Evolutionary conservation across 306 rosid genomes (phyloP).

Genomic region (Cicer cuneatum): DNA sequence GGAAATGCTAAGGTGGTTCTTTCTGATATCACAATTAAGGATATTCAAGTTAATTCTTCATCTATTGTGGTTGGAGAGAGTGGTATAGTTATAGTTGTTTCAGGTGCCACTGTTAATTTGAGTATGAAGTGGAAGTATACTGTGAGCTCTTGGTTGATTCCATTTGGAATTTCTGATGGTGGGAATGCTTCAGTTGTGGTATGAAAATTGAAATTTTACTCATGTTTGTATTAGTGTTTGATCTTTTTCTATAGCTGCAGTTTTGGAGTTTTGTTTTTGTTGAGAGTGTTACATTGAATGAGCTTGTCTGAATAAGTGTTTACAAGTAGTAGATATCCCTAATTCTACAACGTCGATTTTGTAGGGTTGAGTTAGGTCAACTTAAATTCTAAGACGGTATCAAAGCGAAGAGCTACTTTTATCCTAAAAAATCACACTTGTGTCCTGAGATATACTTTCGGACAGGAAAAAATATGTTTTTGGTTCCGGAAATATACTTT

Average conservation of each 20-base stretch:
- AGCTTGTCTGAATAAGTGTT: no score
- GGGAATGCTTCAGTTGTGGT: constrained; percentile 89
- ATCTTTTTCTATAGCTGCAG: constrained; percentile 1
- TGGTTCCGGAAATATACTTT: no score
- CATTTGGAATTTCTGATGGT: constrained; percentile 67
- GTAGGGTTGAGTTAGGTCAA: no score
- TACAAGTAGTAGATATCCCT: no score
- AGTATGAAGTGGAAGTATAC: constrained; percentile 75
- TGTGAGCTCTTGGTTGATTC: constrained; percentile 62
- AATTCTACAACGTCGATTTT: no score
- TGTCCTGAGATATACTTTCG: no score
- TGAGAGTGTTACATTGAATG: no score
- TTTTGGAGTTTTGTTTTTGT: neutral
- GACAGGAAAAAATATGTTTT: no score
- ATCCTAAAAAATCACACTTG: no score
- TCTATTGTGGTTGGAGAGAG: constrained; percentile 61
- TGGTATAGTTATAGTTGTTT: constrained; percentile 64
- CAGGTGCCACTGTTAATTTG: constrained; percentile 78
- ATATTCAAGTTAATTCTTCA: constrained; percentile 61
- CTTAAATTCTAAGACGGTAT: no score
- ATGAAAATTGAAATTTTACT: constrained; percentile 29
- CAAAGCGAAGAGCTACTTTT: no score
- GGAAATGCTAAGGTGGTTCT: constrained; percentile 69
- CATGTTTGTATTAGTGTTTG: neutral
- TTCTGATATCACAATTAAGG: constrained; percentile 63